phyloP scores from a whole-genome alignment of 2,329 filamentous ascomycete genomes.

The Epichloe brachyelytri region DNA sequence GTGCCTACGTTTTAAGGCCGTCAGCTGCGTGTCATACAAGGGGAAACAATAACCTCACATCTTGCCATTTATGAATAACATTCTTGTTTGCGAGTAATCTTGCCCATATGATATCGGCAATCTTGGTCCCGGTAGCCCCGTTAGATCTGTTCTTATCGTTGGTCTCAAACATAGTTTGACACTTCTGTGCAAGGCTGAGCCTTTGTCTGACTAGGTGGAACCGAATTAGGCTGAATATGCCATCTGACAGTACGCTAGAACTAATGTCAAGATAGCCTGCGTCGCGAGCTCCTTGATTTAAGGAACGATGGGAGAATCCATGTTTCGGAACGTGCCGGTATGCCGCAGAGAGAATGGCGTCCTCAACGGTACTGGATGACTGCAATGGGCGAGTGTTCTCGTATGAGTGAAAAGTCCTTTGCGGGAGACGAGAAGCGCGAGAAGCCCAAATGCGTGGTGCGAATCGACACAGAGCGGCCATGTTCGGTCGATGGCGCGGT shows the following conservation, averaged over 20 bases:
- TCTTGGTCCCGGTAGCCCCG: conserved; percentile 45
- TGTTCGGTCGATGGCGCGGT: background rate
- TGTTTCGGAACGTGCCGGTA: conserved; percentile 64
- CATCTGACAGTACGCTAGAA: conserved; percentile 66
- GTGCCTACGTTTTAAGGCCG: conserved; percentile 40
- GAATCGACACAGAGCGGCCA: background rate
- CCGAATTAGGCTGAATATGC: conserved; percentile 67
- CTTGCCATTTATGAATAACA: conserved; percentile 71
- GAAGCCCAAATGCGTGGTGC: background rate
- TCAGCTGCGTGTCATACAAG: background rate
- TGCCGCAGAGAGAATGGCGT: conserved; percentile 68
- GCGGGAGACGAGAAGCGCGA: background rate
- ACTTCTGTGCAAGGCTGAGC: conserved; percentile 37
- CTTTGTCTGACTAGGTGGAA: conserved; percentile 63
- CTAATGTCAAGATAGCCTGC: conserved; percentile 79
- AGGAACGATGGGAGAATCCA: conserved; percentile 66
- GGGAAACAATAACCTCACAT: conserved; percentile 36
- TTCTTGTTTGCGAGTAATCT: conserved; percentile 61
- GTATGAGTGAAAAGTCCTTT: conserved; percentile 54
- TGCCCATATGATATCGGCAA: conserved; percentile 62
- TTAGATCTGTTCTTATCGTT: conserved; percentile 6
- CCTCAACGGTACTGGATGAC: conserved; percentile 57
- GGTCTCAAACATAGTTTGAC: conserved; percentile 24
- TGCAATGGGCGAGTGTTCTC: conserved; percentile 46
- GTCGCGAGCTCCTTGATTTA: conserved; percentile 69